phyloP scores from a whole-genome alignment of 1,284 basidiomycete genomes.

The Pterulicium gracile region DNA sequence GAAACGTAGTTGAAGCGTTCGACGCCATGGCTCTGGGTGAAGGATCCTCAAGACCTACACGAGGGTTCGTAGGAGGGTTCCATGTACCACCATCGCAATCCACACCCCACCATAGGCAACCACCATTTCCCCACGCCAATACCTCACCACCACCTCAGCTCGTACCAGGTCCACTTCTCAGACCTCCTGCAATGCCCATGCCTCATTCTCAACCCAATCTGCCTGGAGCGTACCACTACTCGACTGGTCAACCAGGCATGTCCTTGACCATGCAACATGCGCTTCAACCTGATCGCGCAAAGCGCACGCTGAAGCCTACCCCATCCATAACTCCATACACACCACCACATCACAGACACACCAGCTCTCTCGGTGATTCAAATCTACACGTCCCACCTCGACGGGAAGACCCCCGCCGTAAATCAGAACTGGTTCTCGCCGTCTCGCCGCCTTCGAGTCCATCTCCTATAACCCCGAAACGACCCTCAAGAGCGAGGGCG shows the following conservation, averaged over 20 bases:
- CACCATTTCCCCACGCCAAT: neutral
- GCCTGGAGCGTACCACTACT: slow-evolving; percentile 4
- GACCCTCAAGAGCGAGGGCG: slow-evolving; percentile 10
- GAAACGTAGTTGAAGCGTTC: neutral
- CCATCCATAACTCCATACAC: slow-evolving; percentile 11
- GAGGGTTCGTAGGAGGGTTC: slow-evolving; percentile 1
- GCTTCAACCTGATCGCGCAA: slow-evolving; percentile 18
- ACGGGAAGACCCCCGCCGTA: slow-evolving; percentile 1
- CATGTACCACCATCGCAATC: slow-evolving; percentile 1
- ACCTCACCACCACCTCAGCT: neutral
- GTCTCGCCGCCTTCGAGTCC: slow-evolving; percentile 7
- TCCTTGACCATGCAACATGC: slow-evolving; percentile 60
- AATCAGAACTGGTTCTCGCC: slow-evolving; percentile 7
- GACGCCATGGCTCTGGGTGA: neutral
- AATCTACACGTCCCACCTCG: slow-evolving; percentile 6
- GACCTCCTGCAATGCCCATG: slow-evolving; percentile 27
- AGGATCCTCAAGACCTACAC: neutral
- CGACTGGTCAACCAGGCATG: slow-evolving; percentile 12
- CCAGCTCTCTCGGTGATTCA: slow-evolving; percentile 9
- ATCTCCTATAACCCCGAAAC: slow-evolving; percentile 2
- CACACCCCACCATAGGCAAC: neutral
- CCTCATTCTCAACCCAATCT: slow-evolving; percentile 14
- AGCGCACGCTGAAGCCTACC: slow-evolving; percentile 10
- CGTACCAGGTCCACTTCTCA: slow-evolving; percentile 19
- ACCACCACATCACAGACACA: slow-evolving; percentile 15